phyloP scores from a whole-genome alignment of 371 early-diverging fungal genomes.

The Rhizomucor pusillus region DNA sequence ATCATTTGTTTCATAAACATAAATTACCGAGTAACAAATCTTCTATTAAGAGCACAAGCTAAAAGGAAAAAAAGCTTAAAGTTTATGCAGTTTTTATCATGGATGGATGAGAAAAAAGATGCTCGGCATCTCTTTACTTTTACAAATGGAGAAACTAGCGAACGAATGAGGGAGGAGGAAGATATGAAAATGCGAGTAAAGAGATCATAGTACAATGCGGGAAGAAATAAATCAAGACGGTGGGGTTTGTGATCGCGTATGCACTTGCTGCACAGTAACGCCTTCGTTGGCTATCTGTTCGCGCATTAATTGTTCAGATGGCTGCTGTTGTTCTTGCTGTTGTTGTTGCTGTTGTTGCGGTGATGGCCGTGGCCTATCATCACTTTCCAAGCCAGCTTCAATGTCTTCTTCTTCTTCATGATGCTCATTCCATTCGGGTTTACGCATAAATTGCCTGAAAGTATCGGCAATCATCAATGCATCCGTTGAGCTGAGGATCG shows the following conservation, averaged over 20 bases:
- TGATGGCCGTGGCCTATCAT: not conserved
- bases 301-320: constrained; percentile 23
- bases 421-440: constrained; percentile 50
- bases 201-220: not conserved
- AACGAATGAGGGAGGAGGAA: not conserved
- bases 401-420: constrained; percentile 23
- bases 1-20: no score
- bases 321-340: constrained; percentile 9
- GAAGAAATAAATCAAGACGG: constrained; percentile 4
- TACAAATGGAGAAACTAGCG: no score
- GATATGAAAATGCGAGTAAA: not conserved
- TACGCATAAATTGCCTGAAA: constrained; percentile 50
- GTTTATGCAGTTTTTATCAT: no score
- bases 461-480: constrained; percentile 53
- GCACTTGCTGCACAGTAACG: constrained; percentile 23
- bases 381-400: constrained; percentile 9
- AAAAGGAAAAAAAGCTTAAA: no score
- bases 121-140: no score
- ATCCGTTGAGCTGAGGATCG: constrained; percentile 46
- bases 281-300: constrained; percentile 31
- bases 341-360: constrained; percentile 9
- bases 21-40: no score
- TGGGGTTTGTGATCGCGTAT: constrained; percentile 8
- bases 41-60: no score
- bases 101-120: no score